Conservation (phyloP, 345 rosid genomes). For the Pelargonium nanum region DNA sequence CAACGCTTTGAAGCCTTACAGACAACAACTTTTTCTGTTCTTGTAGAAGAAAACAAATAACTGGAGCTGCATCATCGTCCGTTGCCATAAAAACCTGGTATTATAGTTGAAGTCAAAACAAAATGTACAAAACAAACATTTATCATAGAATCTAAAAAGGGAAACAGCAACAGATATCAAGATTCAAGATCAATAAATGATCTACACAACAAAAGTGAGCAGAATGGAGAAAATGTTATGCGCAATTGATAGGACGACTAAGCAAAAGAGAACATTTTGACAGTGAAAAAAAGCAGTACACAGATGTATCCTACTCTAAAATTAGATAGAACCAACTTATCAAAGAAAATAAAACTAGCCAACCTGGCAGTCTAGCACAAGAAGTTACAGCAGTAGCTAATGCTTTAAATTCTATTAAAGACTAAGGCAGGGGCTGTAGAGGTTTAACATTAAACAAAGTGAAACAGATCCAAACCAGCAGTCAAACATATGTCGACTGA, state of each 20-base stretch:
- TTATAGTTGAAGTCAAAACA: slow-evolving; percentile 12
- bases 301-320: neutral
- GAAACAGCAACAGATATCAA: neutral
- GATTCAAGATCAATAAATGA: neutral
- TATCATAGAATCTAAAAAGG: slow-evolving; percentile 6
- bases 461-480: neutral
- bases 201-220: neutral
- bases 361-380: too few species aligned
- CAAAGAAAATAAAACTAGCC: neutral
- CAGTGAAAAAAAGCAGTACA: neutral
- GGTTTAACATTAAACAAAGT: neutral
- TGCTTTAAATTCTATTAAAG: neutral
- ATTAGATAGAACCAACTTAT: neutral
- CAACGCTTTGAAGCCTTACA: slow-evolving; percentile 70
- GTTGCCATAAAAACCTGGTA: slow-evolving; percentile 82
- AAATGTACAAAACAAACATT: slow-evolving; percentile 9
- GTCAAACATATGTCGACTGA: neutral
- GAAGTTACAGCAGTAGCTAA: neutral
- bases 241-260: too few species aligned
- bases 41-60: slow-evolving; percentile 74
- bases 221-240: neutral
- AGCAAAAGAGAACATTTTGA: neutral
- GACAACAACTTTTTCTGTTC: slow-evolving; percentile 83
- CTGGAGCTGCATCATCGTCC: slow-evolving; percentile 65
- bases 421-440: neutral